phyloP scores from a whole-genome alignment of 225 moss, liverwort and hornwort species.

The Lunularia cruciata region DNA sequence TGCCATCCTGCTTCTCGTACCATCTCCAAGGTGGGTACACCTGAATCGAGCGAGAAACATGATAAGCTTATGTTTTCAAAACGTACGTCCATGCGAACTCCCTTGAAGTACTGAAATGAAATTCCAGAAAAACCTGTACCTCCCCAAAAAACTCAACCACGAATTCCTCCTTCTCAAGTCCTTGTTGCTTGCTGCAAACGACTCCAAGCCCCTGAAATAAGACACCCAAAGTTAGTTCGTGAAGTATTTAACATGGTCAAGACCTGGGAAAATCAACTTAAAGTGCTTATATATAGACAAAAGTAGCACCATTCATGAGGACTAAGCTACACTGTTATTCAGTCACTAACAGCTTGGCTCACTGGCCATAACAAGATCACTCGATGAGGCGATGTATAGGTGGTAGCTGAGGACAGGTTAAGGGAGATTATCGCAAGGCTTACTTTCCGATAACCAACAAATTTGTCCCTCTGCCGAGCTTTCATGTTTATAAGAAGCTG shows the following conservation, averaged over 20 bases:
- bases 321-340: not conserved
- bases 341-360: too few relatives aligned
- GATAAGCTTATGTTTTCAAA: too few relatives aligned
- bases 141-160: constrained; percentile 99
- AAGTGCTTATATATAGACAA: too few relatives aligned
- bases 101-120: not conserved
- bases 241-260: too few relatives aligned
- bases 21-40: constrained; percentile 99
- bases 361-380: too few relatives aligned
- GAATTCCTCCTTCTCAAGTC: constrained; percentile 91
- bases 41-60: constrained; percentile 29
- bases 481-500: constrained; percentile 74
- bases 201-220: constrained; percentile 98
- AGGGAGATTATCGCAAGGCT: not conserved
- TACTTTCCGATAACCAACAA: constrained; percentile 96
- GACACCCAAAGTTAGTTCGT: too few relatives aligned
- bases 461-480: constrained; percentile 72
- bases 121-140: constrained; percentile 37
- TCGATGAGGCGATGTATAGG: too few relatives aligned
- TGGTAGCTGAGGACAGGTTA: not conserved
- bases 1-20: constrained; percentile 99
- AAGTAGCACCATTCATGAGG: too few relatives aligned
- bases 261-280: too few relatives aligned
- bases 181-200: constrained; percentile 82
- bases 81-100: not conserved